phyloP scores from a whole-genome alignment of 495 filamentous ascomycete species.

The Neurospora sublineolata region DNA sequence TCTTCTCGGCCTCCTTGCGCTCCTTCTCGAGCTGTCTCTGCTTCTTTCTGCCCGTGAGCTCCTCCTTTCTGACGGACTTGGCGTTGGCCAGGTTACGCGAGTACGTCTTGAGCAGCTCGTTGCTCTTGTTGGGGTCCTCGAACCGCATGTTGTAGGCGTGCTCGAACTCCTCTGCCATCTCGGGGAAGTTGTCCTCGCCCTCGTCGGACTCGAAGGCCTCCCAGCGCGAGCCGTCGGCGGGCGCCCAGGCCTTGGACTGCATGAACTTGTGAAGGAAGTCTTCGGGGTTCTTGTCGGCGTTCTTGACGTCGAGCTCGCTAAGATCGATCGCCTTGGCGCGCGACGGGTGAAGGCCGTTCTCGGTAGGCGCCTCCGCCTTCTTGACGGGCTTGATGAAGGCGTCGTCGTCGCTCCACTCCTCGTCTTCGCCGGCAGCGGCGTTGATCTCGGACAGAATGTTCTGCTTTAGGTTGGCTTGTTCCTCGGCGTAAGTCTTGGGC shows the following conservation, averaged over 20 bases:
- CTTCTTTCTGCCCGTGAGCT: conserved; percentile 62
- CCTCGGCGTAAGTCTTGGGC: conserved; percentile 65
- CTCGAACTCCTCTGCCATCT: conserved; percentile 75
- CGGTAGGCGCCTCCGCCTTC: conserved; percentile 21
- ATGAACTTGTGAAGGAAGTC: conserved; percentile 83
- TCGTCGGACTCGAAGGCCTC: conserved; percentile 87
- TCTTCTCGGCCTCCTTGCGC: conserved; percentile 67
- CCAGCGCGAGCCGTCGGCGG: conserved; percentile 44
- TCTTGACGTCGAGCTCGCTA: conserved; percentile 52
- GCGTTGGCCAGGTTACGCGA: conserved; percentile 70
- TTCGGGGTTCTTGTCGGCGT: conserved; percentile 83
- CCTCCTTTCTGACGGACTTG: conserved; percentile 74
- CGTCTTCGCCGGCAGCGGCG: conserved; percentile 41
- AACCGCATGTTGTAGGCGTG: conserved; percentile 95
- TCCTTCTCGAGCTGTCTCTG: conserved; percentile 63
- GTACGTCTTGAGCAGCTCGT: conserved; percentile 75
- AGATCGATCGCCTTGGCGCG: conserved; percentile 35
- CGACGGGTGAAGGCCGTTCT: conserved; percentile 34
- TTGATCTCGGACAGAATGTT: conserved; percentile 72
- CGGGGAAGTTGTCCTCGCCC: conserved; percentile 63
- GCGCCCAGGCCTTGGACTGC: conserved; percentile 77
- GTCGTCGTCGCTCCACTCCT: conserved; percentile 54
- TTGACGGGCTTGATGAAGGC: conserved; percentile 60
- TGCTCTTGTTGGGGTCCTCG: conserved; percentile 74
- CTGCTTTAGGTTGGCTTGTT: conserved; percentile 72